Evolutionary conservation across 148 eudicot genomes (phyloP), one percentile per base, ranked within the genome.

Genomic region (Linanthus parryae): DNA sequence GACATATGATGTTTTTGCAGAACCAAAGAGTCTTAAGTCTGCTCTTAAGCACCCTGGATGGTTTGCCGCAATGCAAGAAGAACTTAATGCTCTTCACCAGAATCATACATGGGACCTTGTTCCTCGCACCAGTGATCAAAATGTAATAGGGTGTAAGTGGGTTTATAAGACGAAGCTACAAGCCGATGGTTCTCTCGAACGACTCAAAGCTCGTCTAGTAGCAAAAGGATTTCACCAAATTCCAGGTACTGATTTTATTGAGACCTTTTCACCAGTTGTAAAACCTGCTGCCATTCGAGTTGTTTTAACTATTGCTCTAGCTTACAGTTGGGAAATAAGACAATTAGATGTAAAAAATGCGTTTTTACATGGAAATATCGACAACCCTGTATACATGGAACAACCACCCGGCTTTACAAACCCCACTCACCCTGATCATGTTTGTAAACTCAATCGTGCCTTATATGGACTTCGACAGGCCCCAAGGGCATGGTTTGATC

Each of bases 61-160:
- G 52, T 0, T 2, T 2, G 2, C 7, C 1, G 62, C 52, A 9
- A 58, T 58, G 52, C 10, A 28, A 20, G 52, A 30, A 19, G 51
- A 43, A 21, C 23, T 29, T 20, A 8, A 46, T 2, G 19, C n/a
- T n/a, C n/a, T n/a, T n/a, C n/a, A n/a, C n/a, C n/a, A n/a, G n/a
- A n/a, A n/a, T n/a, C n/a, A n/a, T 11, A 66, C 71, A 0, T 52
- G 65, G 65, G 25, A 19, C 3, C 14, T 66, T 0, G 65, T 59
- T 44, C 60, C 48, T 7, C 15, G 62, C 5, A 44, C 55, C 7
- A 14, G 40, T 27, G 4, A 26, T 18, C 25, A 30, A n/a, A 52
- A 58, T 59, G 48, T 59, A 28, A 14, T 66, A 10, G 51, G 65
- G 1, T 25, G 60, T 26, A 13, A 39, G 11, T 66, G 71, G 71